A percentile compares a stretch with the other conserved stretches of the same genome.
Conservation (phyloP, 345 rosid species). For the Syzygium oleosum region DNA sequence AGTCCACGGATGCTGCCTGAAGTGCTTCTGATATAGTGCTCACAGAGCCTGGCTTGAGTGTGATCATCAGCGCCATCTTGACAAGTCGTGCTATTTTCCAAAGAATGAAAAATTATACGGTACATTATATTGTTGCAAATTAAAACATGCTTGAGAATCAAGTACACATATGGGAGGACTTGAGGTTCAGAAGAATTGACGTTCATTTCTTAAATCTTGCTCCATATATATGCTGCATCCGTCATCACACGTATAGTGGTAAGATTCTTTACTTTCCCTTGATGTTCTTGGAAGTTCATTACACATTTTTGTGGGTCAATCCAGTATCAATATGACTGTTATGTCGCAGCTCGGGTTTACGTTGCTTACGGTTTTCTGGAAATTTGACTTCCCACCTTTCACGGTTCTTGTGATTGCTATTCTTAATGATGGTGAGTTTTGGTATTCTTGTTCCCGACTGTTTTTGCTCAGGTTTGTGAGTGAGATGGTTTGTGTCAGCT, state of each 20-base stretch:
- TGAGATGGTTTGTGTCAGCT: neutral
- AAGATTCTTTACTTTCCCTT: neutral
- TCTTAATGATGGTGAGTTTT: neutral
- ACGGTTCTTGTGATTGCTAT: neutral
- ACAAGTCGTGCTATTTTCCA: neutral
- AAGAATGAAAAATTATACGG: neutral
- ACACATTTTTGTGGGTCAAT: neutral
- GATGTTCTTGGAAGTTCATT: neutral
- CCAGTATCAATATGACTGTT: neutral
- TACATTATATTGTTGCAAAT: neutral
- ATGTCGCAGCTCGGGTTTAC: neutral
- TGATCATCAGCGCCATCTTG: neutral
- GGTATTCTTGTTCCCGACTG: neutral
- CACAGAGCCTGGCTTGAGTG: neutral
- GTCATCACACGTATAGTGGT: neutral
- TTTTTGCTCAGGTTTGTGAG: neutral
- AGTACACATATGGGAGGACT: neutral
- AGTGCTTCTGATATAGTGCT: neutral
- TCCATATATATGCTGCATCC: neutral
- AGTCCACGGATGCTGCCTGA: neutral
- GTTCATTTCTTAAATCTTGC: neutral
- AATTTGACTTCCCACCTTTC: neutral
- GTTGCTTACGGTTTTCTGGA: neutral
- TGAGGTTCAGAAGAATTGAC: neutral
- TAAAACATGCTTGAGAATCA: neutral